Evolutionary conservation across 352 stramenopile genomes (phyloP).

Genomic region (Pythium vanterpoolii): DNA sequence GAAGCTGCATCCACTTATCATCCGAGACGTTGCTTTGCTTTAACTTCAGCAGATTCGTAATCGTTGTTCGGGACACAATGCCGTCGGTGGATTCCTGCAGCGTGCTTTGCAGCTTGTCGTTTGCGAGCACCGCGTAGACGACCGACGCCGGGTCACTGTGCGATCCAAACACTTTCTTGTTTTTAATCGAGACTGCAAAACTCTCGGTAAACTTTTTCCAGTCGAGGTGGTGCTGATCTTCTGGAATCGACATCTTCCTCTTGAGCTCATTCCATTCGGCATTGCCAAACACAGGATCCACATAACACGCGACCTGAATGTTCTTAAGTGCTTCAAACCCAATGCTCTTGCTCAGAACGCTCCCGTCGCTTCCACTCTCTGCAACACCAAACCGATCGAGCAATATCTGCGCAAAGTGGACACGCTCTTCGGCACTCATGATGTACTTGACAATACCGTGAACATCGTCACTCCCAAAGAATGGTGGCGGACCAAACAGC

Average conservation of each 20-base stretch:
- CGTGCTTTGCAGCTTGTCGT: constrained; percentile 40
- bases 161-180: constrained; percentile 31
- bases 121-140: constrained; percentile 47
- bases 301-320: constrained; percentile 33
- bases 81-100: constrained; percentile 33
- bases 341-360: constrained; percentile 23
- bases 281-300: constrained; percentile 22
- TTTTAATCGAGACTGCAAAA: constrained; percentile 30
- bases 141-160: constrained; percentile 30
- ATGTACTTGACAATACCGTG: constrained; percentile 39
- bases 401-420: constrained; percentile 44
- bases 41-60: constrained; percentile 48
- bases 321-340: constrained; percentile 32
- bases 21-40: constrained; percentile 37
- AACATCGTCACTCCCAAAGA: constrained; percentile 43
- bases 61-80: constrained; percentile 37
- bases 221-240: constrained; percentile 23
- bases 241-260: constrained; percentile 26
- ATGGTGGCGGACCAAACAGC: constrained; percentile 51
- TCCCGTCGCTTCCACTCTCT: neutral
- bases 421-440: constrained; percentile 37
- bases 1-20: constrained; percentile 45
- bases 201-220: constrained; percentile 49
- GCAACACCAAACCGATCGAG: constrained; percentile 33
- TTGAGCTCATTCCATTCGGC: constrained; percentile 35